phyloP scores from a whole-genome alignment of 257 asterid genomes.

The Fraxinus pennsylvanica region DNA sequence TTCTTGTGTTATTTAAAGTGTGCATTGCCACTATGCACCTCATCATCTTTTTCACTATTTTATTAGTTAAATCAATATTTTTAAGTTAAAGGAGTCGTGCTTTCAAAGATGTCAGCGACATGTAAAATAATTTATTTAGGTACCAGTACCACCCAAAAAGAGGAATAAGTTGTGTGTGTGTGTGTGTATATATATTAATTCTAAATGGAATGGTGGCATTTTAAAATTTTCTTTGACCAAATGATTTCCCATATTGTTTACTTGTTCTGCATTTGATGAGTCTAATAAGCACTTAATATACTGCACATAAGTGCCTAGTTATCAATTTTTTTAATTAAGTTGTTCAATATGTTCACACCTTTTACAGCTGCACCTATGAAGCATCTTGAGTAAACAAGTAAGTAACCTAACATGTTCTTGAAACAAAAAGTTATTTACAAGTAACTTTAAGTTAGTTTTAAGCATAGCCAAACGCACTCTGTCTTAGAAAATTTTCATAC shows the following conservation, averaged over 20 bases:
- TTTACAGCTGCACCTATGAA: slow-evolving; percentile 42
- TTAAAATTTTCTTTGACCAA: slow-evolving; percentile 36
- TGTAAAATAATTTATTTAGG: slow-evolving; percentile 9
- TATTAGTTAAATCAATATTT: slow-evolving; percentile 18
- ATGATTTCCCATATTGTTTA: slow-evolving; percentile 32
- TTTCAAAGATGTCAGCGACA: slow-evolving; percentile 31
- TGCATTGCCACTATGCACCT: slow-evolving; percentile 50
- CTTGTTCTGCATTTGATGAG: slow-evolving; percentile 24
- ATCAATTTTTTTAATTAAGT: slow-evolving; percentile 22
- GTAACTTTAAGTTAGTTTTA: slow-evolving; percentile 6
- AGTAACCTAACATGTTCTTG: background rate
- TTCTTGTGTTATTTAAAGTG: slow-evolving; percentile 30
- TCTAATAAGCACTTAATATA: slow-evolving; percentile 25
- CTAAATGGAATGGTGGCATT: slow-evolving; percentile 17
- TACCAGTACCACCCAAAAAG: slow-evolving; percentile 1
- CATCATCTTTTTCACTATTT: slow-evolving; percentile 33
- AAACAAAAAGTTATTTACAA: background rate
- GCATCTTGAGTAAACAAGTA: slow-evolving; percentile 14
- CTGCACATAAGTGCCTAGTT: slow-evolving; percentile 29
- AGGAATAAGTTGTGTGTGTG: background rate
- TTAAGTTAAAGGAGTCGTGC: slow-evolving; percentile 27
- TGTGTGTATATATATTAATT: slow-evolving; percentile 6
- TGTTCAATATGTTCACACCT: slow-evolving; percentile 37
- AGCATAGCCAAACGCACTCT: background rate
- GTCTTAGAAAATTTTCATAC: background rate